Evolutionary conservation across 1,284 basidiomycete species (phyloP), one percentile per base, ranked within the genome.

Genomic region (Trametes hirsuta): DNA sequence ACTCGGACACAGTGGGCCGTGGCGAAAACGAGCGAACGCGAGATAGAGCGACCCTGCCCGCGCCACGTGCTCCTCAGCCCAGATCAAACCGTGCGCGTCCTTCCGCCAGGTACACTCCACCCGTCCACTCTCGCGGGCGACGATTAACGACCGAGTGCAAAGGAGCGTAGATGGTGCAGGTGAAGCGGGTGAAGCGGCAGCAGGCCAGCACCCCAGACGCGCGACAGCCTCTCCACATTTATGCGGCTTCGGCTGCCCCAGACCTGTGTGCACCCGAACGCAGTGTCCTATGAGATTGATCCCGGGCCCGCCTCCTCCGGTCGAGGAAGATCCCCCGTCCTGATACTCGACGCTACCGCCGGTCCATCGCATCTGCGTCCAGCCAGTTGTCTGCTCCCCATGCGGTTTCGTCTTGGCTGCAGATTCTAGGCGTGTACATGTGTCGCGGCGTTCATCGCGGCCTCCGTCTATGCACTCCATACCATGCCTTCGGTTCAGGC

Each of bases 181-280:
- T 30, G 1, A 30, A 5, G 30, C 30, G 2, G 8, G 30, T 30
- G 30, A 30, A 30, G 30, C 30, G 5, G 30, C 30, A 30, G 44
- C 44, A 46, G 44, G 9, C 44, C 44, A 46, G 44, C n/a, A 46
- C 21, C 44, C 22, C 44, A 6, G 39, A 30, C 36, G 39, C 40
- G 47, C 46, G 39, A 47, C 47, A 18, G 12, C n/a, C 34, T 37
- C 40, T 35, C 15, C 55, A 34, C 35, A 57, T 51, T 51, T 57
- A 57, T 51, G 36, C 21, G 40, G 30, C 46, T 10, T 15, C 55
- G 55, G 55, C 55, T 56, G 46, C 21, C 41, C 55, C 44, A 25
- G 30, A 3, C 55, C 48, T 37, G 55, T 57, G 55, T 35, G 47
- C 30, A 44, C 41, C 34, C 25, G 52, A 39, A 50, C 48, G 50